phyloP scores from a whole-genome alignment of 306 rosid genomes.

The Castanospermum australe region DNA sequence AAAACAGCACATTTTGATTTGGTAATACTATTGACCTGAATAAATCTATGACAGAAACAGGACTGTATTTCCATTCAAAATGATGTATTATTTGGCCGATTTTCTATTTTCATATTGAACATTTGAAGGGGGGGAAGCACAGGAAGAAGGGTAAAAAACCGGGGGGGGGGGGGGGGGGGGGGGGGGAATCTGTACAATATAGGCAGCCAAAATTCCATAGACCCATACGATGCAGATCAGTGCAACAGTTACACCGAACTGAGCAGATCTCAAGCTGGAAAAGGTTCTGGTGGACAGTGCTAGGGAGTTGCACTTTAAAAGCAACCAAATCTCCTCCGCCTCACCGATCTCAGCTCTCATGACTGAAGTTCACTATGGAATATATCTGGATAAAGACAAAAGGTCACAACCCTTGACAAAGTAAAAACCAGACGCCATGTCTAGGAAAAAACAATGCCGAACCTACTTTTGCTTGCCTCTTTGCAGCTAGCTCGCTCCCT shows the following conservation, averaged over 20 bases:
- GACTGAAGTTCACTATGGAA: slow-evolving; percentile 37
- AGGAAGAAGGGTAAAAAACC: slow-evolving; percentile 20
- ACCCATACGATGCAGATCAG: slow-evolving; percentile 50
- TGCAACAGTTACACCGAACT: slow-evolving; percentile 38
- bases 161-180: slow-evolving; percentile 7
- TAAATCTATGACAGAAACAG: neutral
- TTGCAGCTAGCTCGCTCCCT: slow-evolving; percentile 9
- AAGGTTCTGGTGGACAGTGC: slow-evolving; percentile 23
- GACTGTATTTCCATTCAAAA: slow-evolving; percentile 25
- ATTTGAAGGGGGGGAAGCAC: slow-evolving; percentile 31
- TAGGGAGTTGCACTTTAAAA: slow-evolving; percentile 26
- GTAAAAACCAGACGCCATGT: slow-evolving; percentile 39
- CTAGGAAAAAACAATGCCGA: slow-evolving; percentile 34
- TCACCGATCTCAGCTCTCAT: slow-evolving; percentile 28
- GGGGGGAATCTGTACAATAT: slow-evolving; percentile 67
- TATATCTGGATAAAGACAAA: slow-evolving; percentile 22
- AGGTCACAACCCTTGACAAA: slow-evolving; percentile 28
- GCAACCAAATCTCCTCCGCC: slow-evolving; percentile 30
- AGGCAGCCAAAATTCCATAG: slow-evolving; percentile 63
- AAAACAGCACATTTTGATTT: neutral
- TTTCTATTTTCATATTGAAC: slow-evolving; percentile 50
- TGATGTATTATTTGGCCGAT: slow-evolving; percentile 66
- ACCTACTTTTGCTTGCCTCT: slow-evolving; percentile 28
- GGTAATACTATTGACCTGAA: neutral
- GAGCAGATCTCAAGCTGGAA: slow-evolving; percentile 42